Conservation (phyloP, 345 rosid species). For the Microcos paniculata region DNA sequence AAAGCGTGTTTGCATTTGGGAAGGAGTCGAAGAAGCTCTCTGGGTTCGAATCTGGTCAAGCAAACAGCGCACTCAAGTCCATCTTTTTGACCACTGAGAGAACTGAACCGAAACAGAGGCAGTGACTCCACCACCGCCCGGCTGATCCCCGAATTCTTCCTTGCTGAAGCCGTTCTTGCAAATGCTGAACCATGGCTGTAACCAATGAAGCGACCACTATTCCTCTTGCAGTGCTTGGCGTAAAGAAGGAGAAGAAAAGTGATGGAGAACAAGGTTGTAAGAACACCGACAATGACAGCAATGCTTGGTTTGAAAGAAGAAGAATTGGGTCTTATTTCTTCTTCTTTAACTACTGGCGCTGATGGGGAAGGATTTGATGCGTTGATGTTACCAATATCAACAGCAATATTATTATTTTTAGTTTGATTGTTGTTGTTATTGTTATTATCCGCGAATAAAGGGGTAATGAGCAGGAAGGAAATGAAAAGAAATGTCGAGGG, state of each 20-base stretch:
- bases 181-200: neutral
- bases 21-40: slow-evolving; percentile 57
- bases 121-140: slow-evolving; percentile 66
- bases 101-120: slow-evolving; percentile 79
- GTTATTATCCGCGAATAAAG: neutral
- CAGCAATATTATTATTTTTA: too few relatives aligned
- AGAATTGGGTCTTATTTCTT: slow-evolving; percentile 6
- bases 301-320: slow-evolving; percentile 58
- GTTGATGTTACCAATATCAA: too few relatives aligned
- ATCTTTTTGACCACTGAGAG: slow-evolving; percentile 68
- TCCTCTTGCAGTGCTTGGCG: slow-evolving; percentile 68
- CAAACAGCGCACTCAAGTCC: slow-evolving; percentile 93
- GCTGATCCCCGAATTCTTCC: slow-evolving; percentile 82
- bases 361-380: too few relatives aligned
- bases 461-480: neutral
- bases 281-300: slow-evolving; percentile 56
- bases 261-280: slow-evolving; percentile 66
- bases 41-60: slow-evolving; percentile 54
- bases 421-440: too few relatives aligned
- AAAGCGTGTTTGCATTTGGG: slow-evolving; percentile 96
- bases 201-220: slow-evolving; percentile 21
- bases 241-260: slow-evolving; percentile 79
- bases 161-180: neutral
- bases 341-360: too few relatives aligned
- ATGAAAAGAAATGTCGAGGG: neutral